Evolutionary conservation across 2,329 filamentous ascomycete species (phyloP), one percentile per base, ranked within the genome.

Genomic region (Colletotrichum magnum): DNA sequence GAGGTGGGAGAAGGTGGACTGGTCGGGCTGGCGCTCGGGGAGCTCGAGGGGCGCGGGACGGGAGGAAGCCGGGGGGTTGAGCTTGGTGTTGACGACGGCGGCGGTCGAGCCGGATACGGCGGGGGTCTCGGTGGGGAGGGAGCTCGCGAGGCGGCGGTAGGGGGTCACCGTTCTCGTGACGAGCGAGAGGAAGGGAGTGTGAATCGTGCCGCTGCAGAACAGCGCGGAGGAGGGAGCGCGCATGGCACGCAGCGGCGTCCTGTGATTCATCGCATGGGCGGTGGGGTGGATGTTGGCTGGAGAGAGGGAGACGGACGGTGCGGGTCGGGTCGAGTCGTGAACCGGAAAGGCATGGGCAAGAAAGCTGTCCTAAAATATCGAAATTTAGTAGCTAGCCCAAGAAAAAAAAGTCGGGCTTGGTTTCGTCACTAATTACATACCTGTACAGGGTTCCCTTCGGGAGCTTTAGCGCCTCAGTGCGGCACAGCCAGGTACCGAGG

Each of bases 41-140:
- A 93, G 82, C 51, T 84, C 78, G 71, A 97, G 86, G 0, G 88
- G 85, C 0, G 93, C 89, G 0, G 95, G 93, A 24, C 92, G 90
- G 0, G 94, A 96, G 54, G 89, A 89, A 10, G 82, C 76, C 0
- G 94, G 93, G 0, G 93, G 92, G 81, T 97, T 97, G 73, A 94
- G 75, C 39, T 76, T 72, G 47, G 56, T 28, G 47, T 28, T 58
- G 51, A 62, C 56, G 52, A 57, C 47, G 41, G 43, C 56, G 26
- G 51, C 56, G 26, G 51, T 50, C 54, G 59, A 64, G 58, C 52
- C 24, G 24, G 52, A 32, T 13, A 15, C 50, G 52, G 66, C 32
- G 48, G 52, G 24, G 41, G 53, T 21, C 48, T 48, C 54, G 52
- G 64, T 32, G 16, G 52, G 24, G 60, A 28, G 21, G 57, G 68